Evolutionary conservation across 2,329 filamentous ascomycete species (phyloP), one percentile per base, ranked within the genome.

Genomic region (Pyricularia pennisetigena): DNA sequence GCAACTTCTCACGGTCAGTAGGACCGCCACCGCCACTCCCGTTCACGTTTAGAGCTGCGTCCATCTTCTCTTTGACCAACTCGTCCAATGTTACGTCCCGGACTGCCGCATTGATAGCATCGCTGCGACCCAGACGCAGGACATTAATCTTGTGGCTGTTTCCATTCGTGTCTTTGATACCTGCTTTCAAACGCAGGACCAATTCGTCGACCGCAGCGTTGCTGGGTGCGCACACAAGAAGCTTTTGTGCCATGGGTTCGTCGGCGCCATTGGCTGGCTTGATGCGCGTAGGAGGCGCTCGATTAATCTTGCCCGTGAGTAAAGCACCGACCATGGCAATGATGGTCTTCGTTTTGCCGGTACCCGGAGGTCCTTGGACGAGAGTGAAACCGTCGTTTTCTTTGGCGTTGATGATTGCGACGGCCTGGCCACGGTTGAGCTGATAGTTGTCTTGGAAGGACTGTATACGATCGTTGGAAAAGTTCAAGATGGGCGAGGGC

Each of bases 341-440:
- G 70, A 99, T 99, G 0, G 95, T 99, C 78, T 99, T 99, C 0
- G 95, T 99, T 81, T 99, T 99, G 75, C 94, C 95, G 4, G 95
- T 97, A 77, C 95, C 95, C 1, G 95, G 95, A 66, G 95, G 95
- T 68, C 92, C 95, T 80, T 99, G 95, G 73, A 99, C 93, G 70
- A 99, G 82, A 3, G 95, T 98, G 75, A 99, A 99, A 0, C 93
- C 96, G 78, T 98, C 95, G 73, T 99, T 99, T 74, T 97, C 94
- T 69, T 94, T 86, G 14, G 94, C 94, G 67, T 94, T 96, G 71
- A 95, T 87, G 70, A 99, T 92, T 8, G 95, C 95, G 77, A 92
- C 91, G 3, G 94, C 93, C 76, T 99, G 95, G 6, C 93, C 95
- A 61, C 83, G 83, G 76, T 99, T 99, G 68, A 99, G 86, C 26